phyloP scores from a whole-genome alignment of 1,284 basidiomycete species.

The Moesziomyces sp. region DNA sequence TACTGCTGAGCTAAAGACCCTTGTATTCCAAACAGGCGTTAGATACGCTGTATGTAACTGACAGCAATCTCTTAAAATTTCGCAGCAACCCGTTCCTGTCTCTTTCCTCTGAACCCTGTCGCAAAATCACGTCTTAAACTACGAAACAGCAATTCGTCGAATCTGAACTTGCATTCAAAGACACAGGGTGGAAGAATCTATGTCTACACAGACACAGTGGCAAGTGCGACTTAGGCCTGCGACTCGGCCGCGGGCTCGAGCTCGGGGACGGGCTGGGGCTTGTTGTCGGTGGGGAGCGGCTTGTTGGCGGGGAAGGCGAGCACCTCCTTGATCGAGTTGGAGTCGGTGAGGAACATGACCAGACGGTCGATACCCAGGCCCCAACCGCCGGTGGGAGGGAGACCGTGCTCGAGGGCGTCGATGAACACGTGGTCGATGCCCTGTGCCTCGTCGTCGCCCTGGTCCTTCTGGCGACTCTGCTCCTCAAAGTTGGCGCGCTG shows the following conservation, averaged over 20 bases:
- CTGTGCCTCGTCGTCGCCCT: constrained; percentile 97
- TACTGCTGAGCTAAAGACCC: constrained; percentile 58
- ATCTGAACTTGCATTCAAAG: too few relatives aligned
- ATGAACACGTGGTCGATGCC: constrained; percentile 77
- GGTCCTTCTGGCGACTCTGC: constrained; percentile 88
- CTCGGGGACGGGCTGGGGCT: constrained; percentile 28
- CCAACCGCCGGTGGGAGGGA: constrained; percentile 91
- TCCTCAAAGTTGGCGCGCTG: constrained; percentile 96
- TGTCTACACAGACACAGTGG: too few relatives aligned
- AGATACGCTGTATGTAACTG: too few relatives aligned
- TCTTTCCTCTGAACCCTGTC: too few relatives aligned
- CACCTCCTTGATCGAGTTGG: constrained; percentile 84
- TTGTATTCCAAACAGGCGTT: neutral
- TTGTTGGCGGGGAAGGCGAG: constrained; percentile 91
- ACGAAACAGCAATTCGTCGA: too few relatives aligned
- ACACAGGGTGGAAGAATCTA: too few relatives aligned
- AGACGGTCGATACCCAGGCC: constrained; percentile 59
- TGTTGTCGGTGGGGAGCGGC: constrained; percentile 70
- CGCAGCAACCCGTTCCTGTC: too few relatives aligned
- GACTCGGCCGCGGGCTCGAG: constrained; percentile 28
- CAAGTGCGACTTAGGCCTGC: constrained; percentile 1
- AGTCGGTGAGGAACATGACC: constrained; percentile 59
- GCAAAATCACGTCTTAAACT: too few relatives aligned
- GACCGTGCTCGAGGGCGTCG: constrained; percentile 89
- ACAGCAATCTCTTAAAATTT: too few relatives aligned